These are phyloP conservation scores for Amorphotheca resinae DNA, from an alignment of 495 filamentous ascomycete genomes.

Conservation along the genomic window DNA sequence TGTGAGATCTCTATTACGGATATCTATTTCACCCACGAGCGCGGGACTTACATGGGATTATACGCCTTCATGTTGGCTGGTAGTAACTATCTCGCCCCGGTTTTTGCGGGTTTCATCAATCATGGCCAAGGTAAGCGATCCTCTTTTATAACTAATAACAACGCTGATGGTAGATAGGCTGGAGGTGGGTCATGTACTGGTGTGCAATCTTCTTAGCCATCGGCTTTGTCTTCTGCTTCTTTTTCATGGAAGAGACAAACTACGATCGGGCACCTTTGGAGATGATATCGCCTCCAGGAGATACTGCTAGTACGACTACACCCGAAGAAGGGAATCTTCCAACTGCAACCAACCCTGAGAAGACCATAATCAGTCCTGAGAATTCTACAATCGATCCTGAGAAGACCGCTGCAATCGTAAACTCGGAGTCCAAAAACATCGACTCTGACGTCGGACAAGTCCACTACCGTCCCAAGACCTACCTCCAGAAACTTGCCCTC, in stretches of 20 bases:
- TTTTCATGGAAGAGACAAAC: conserved; percentile 36
- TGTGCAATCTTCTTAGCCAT: conserved; percentile 33
- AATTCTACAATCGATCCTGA: neutral
- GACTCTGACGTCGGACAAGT: no score
- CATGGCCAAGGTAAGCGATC: conserved; percentile 31
- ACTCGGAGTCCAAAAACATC: conserved; percentile 1
- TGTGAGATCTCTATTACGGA: conserved; percentile 52
- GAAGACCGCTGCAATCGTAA: neutral
- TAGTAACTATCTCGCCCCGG: conserved; percentile 41
- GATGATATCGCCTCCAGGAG: conserved; percentile 15
- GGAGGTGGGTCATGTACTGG: conserved; percentile 39
- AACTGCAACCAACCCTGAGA: conserved; percentile 4
- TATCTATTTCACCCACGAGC: conserved; percentile 55
- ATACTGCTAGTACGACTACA: conserved; percentile 3
- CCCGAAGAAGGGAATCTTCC: conserved; percentile 2
- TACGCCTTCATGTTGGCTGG: conserved; percentile 51
- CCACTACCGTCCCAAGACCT: conserved; percentile 7
- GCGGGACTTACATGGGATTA: conserved; percentile 53
- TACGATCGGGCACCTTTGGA: conserved; percentile 21
- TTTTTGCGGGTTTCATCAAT: conserved; percentile 34
- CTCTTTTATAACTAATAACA: no score
- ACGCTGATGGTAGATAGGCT: no score
- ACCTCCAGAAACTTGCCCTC: conserved; percentile 6
- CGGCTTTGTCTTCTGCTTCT: conserved; percentile 24
- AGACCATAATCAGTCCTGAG: neutral